These are phyloP conservation scores for Coemansia biformis DNA, from an alignment of 192 early-diverging fungal species.

Conservation along the genomic window DNA sequence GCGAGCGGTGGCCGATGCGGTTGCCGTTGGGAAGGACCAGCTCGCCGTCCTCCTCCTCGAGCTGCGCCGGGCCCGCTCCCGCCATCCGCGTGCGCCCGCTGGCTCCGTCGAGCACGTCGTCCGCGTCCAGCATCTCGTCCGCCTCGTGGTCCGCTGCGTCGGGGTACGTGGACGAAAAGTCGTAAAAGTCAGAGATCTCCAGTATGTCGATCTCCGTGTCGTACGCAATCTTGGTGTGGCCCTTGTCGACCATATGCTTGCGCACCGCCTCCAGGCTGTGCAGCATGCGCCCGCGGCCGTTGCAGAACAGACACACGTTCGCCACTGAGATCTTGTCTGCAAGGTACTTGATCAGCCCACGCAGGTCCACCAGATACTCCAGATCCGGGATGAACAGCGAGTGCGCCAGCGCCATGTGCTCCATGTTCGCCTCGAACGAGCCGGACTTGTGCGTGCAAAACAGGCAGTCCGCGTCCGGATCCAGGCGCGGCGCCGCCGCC, in stretches of 20 bases:
- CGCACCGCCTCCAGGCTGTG: slow-evolving; percentile 88
- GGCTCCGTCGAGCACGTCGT: slow-evolving; percentile 10
- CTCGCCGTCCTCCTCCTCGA: slow-evolving; percentile 78
- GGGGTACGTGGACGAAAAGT: slow-evolving; percentile 85
- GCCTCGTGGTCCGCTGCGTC: slow-evolving; percentile 51
- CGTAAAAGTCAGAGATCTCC: slow-evolving; percentile 94
- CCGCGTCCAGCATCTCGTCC: slow-evolving; percentile 36
- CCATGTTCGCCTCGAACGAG: slow-evolving; percentile 69
- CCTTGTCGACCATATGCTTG: slow-evolving; percentile 92
- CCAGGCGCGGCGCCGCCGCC: slow-evolving; percentile 59
- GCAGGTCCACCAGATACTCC: slow-evolving; percentile 84
- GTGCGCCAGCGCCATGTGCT: slow-evolving; percentile 88
- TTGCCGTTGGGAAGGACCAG: slow-evolving; percentile 82
- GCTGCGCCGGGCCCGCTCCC: slow-evolving; percentile 11
- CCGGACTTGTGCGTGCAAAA: slow-evolving; percentile 75
- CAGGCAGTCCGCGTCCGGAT: slow-evolving; percentile 72
- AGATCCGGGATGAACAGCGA: slow-evolving; percentile 97
- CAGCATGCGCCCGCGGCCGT: slow-evolving; percentile 78
- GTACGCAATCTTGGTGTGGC: slow-evolving; percentile 95
- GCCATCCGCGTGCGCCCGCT: slow-evolving; percentile 14
- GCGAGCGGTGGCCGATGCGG: slow-evolving; percentile 72
- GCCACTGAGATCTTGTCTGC: slow-evolving; percentile 92
- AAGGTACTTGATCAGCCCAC: slow-evolving; percentile 84
- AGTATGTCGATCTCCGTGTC: slow-evolving; percentile 85
- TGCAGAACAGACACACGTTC: slow-evolving; percentile 94